A percentile compares a stretch with the other conserved stretches of the same genome.
phyloP scores from a whole-genome alignment of 108 stramenopile species.

The Fragilaria crotonensis region DNA sequence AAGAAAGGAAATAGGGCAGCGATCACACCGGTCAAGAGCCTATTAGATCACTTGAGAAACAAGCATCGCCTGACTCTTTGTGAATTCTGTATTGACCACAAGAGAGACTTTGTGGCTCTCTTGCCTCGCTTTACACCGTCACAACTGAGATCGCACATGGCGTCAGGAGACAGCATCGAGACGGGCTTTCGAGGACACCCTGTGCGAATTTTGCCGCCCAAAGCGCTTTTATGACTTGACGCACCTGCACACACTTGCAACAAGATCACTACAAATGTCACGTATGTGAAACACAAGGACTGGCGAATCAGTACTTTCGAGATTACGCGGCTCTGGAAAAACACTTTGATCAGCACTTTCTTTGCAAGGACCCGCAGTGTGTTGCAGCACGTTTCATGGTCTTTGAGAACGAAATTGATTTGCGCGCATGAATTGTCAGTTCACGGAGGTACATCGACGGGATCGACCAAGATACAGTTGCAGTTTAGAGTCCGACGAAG shows the following conservation, averaged over 20 bases:
- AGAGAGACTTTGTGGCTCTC: conserved; percentile 68
- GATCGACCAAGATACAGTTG: conserved; percentile 70
- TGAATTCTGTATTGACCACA: conserved; percentile 68
- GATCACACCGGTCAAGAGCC: conserved; percentile 21
- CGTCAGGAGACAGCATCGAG: conserved; percentile 53
- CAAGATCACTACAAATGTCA: conserved; percentile 88
- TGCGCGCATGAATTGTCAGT: conserved; percentile 57
- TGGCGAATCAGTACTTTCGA: conserved; percentile 78
- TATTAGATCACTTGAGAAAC: conserved; percentile 66
- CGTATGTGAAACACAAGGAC: conserved; percentile 70
- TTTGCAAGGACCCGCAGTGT: conserved; percentile 74
- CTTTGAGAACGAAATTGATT: conserved; percentile 79
- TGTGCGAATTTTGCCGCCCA: conserved; percentile 83
- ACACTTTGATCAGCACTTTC: conserved; percentile 84
- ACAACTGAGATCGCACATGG: conserved; percentile 64
- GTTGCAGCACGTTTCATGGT: conserved; percentile 75
- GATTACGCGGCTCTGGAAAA: conserved; percentile 57
- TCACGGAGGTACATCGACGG: conserved; percentile 50
- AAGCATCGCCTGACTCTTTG: conserved; percentile 63
- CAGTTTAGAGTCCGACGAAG: conserved; percentile 65
- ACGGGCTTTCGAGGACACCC: conserved; percentile 78
- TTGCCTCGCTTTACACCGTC: conserved; percentile 55
- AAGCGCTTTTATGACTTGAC: conserved; percentile 75
- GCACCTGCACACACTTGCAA: conserved; percentile 77
- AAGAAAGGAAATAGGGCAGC: conserved; percentile 12